A percentile compares a stretch with the other conserved stretches of the same genome.
phyloP scores from a whole-genome alignment of 148 eudicot genomes.

The Rhododendron henanense region DNA sequence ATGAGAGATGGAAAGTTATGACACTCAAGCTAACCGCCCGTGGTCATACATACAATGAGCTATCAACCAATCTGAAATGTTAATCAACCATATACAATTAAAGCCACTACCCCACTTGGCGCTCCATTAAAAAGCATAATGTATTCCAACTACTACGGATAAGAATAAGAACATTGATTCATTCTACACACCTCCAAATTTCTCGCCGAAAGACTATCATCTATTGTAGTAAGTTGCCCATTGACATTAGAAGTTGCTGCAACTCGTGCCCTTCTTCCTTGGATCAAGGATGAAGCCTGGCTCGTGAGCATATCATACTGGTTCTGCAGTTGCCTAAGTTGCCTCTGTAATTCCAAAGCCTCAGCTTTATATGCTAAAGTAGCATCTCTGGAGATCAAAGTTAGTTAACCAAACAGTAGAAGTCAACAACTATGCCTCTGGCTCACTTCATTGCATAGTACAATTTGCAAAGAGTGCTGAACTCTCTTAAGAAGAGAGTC shows the following conservation, averaged over 20 bases:
- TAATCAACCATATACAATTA: no score
- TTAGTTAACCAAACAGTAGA: conserved; percentile 11
- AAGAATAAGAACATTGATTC: not conserved
- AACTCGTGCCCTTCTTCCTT: conserved; percentile 92
- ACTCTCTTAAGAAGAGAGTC: no score
- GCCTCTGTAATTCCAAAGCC: conserved; percentile 82
- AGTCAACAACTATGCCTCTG: not conserved
- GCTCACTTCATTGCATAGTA: not conserved
- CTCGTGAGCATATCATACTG: conserved; percentile 86
- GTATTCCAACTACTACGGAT: not conserved
- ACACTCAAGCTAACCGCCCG: not conserved
- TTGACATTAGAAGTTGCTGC: conserved; percentile 80
- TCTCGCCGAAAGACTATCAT: conserved; percentile 80
- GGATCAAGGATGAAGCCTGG: conserved; percentile 84
- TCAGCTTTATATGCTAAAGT: conserved; percentile 75
- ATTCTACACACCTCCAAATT: conserved; percentile 69
- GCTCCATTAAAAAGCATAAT: no score
- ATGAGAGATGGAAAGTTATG: not conserved
- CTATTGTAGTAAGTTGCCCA: conserved; percentile 71
- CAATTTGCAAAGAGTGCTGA: no score
- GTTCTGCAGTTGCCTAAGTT: conserved; percentile 77
- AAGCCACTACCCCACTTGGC: no score
- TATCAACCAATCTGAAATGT: no score
- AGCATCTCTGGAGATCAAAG: conserved; percentile 58
- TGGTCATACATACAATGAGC: no score